Evolutionary conservation across 495 filamentous ascomycete species (phyloP), one percentile per base, ranked within the genome.

Genomic region (Lasiosphaeria miniovina): DNA sequence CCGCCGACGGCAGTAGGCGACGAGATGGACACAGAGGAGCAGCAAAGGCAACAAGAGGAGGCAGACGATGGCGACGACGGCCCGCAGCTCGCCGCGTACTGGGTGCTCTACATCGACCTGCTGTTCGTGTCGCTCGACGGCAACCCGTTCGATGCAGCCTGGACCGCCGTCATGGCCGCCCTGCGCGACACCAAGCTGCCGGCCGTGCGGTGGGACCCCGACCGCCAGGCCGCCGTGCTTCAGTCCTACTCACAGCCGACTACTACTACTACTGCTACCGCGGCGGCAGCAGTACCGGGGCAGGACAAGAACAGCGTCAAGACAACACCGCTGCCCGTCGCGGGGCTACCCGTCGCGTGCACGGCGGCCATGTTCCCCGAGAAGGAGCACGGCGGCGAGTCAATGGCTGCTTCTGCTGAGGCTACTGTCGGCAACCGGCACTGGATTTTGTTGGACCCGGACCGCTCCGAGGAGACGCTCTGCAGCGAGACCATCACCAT

Each of bases 21-120:
- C 43, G 59, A 67, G 12, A 77, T 76, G 62, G 73, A 71, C 15
- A 75, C 48, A 34, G 71, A 75, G 4, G 70, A 68, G 7, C 52
- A 72, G 77, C 60, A 78, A 74, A 55, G 68, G 46, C 45, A 65
- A 54, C 61, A 70, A 53, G 24, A 24, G 24, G 24, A 24, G 24
- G 24, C 24, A 24, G 24, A 24, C 24, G 24, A 24, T 24, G 24
- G 24, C 24, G 24, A 24, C 24, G 24, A 24, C 24, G 24, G 24
- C 24, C 58, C 66, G 41, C 82, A 88, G 65, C 75, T 91, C 36
- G 91, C 90, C 70, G 93, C 86, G 5, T 98, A 91, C 70, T 98
- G 93, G 93, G 86, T 88, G 9, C 84, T 98, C 3, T 96, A 96
- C 66, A 91, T 98, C 60, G 91, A 96, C 72, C 73, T 96, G 32